phyloP scores from a whole-genome alignment of 2,329 filamentous ascomycete species.

The Madurella mycetomatis region DNA sequence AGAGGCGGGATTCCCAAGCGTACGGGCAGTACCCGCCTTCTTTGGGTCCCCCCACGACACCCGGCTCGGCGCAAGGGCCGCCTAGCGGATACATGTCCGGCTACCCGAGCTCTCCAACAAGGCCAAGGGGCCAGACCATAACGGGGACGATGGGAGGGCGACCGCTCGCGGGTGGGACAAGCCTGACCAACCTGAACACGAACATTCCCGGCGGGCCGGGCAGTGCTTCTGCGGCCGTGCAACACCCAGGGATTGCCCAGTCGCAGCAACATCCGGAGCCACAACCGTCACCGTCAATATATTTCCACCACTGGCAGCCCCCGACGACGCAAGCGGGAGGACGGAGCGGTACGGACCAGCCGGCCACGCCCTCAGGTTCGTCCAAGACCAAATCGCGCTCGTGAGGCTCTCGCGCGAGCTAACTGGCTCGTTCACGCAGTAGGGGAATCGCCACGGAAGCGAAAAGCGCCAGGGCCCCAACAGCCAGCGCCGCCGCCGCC shows the following conservation, averaged over 20 bases:
- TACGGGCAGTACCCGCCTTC: constrained; percentile 41
- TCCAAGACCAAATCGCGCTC: constrained; percentile 48
- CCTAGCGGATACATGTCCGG: constrained; percentile 37
- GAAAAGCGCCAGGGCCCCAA: constrained; percentile 64
- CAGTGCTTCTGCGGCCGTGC: constrained; percentile 37
- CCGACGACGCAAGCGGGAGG: constrained; percentile 62
- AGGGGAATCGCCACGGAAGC: constrained; percentile 77
- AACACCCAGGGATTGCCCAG: constrained; percentile 49
- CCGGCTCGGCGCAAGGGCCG: constrained; percentile 38
- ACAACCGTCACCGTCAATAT: constrained; percentile 69
- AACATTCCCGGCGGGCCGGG: constrained; percentile 38
- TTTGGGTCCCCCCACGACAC: constrained; percentile 39
- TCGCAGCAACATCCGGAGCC: constrained; percentile 53
- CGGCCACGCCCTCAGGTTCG: constrained; percentile 71
- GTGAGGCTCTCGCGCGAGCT: constrained; percentile 41
- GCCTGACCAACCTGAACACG: constrained; percentile 43
- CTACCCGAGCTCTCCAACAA: constrained; percentile 48
- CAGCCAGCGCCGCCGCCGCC: constrained; percentile 45
- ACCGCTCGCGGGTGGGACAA: constrained; percentile 33
- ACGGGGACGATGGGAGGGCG: constrained; percentile 37
- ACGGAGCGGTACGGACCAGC: constrained; percentile 55
- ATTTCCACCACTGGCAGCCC: constrained; percentile 91
- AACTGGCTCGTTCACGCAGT: constrained; percentile 47
- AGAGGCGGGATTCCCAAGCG: constrained; percentile 48
- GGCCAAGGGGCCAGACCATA: constrained; percentile 48